These are phyloP conservation scores for Pleurotus citrinopileatus DNA, from an alignment of 768 basidiomycete genomes.

Conservation along the genomic window DNA sequence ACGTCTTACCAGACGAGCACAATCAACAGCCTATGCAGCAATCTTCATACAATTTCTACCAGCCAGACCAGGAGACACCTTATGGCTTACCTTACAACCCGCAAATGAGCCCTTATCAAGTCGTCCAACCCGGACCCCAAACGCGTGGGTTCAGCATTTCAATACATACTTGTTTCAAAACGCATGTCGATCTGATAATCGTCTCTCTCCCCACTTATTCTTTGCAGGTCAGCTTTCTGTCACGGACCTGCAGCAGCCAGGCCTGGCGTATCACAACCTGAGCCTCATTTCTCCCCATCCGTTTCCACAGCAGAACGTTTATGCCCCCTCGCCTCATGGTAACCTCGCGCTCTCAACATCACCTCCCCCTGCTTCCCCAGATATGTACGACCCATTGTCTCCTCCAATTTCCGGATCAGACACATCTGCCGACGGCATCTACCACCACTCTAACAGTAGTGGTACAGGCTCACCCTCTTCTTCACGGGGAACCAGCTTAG, in stretches of 20 bases:
- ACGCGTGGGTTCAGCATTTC: slow-evolving; percentile 67
- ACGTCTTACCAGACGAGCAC: slow-evolving; percentile 49
- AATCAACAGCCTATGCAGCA: slow-evolving; percentile 31
- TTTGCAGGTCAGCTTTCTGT: slow-evolving; percentile 61
- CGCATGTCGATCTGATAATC: slow-evolving; percentile 70
- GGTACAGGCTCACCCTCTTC: slow-evolving; percentile 77
- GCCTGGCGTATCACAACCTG: slow-evolving; percentile 50
- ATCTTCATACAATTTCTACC: slow-evolving; percentile 50
- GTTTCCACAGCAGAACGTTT: slow-evolving; percentile 57
- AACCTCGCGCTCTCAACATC: slow-evolving; percentile 61
- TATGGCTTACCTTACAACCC: slow-evolving; percentile 53
- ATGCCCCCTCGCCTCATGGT: slow-evolving; percentile 57
- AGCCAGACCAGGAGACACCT: slow-evolving; percentile 50
- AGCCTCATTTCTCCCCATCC: slow-evolving; percentile 69
- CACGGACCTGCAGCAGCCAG: slow-evolving; percentile 61
- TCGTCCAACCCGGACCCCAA: slow-evolving; percentile 52
- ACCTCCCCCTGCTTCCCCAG: slow-evolving; percentile 74
- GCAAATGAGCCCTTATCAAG: slow-evolving; percentile 59
- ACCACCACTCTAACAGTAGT: slow-evolving; percentile 78
- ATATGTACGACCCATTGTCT: slow-evolving; percentile 81
- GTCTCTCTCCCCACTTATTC: slow-evolving; percentile 40
- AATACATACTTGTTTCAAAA: slow-evolving; percentile 33
- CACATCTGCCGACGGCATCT: slow-evolving; percentile 79
- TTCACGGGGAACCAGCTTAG: slow-evolving; percentile 71
- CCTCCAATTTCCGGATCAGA: slow-evolving; percentile 89